Percentiles rank a stretch among this genome's conserved stretches.
Conservation (phyloP, 495 filamentous ascomycete species). For the Talaromyces borbonicus region DNA sequence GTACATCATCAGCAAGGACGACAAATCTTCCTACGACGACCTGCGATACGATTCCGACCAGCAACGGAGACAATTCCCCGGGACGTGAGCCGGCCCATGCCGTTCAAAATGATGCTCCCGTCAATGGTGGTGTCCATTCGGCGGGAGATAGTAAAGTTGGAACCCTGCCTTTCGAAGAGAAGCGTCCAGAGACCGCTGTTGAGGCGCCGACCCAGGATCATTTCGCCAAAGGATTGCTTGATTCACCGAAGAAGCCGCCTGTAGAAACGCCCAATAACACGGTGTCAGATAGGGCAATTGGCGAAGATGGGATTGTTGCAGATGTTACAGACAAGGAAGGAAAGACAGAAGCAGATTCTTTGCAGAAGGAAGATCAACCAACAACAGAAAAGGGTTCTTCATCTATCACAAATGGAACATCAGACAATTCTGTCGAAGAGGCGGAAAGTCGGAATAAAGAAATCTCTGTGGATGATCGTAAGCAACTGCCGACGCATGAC, state of each 20-base stretch:
- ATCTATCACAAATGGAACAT: no score
- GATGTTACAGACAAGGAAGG: neutral
- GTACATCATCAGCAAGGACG: no score
- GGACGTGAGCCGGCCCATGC: no score
- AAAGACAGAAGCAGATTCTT: neutral
- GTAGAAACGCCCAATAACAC: neutral
- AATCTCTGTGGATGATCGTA: neutral
- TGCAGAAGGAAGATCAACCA: constrained; percentile 3
- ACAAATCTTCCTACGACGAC: neutral
- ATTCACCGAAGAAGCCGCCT: neutral
- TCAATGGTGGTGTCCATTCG: no score
- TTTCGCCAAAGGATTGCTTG: no score
- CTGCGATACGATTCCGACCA: neutral
- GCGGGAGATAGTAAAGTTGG: neutral
- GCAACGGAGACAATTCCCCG: no score
- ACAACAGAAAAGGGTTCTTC: neutral
- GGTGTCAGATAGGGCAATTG: neutral
- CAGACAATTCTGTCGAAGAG: neutral
- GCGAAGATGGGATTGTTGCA: neutral
- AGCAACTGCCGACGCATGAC: neutral
- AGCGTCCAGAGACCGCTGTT: no score
- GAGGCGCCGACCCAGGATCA: no score
- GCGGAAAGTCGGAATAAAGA: neutral
- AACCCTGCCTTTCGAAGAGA: no score
- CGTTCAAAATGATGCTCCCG: no score